Conservation (phyloP, 2,329 filamentous ascomycete species). For the Zymoseptoria pseudotritici region DNA sequence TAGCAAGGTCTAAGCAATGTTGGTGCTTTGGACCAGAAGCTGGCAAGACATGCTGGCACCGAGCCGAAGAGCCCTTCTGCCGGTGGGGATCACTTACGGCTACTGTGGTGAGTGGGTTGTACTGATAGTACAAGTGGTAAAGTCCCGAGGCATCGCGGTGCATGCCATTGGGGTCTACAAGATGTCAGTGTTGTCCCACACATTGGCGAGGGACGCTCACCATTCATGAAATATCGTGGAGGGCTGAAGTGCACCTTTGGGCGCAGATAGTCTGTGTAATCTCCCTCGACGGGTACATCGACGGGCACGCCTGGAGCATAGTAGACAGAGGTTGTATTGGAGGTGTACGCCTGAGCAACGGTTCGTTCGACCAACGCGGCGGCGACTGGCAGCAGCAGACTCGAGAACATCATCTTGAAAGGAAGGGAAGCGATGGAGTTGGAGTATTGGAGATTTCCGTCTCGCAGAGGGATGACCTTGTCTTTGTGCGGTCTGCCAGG, state of each 20-base stretch:
- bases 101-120: slow-evolving; percentile 29
- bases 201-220: slow-evolving; percentile 1
- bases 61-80: too few relatives aligned
- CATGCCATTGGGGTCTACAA: slow-evolving; percentile 54
- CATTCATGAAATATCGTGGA: slow-evolving; percentile 48
- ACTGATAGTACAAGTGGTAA: slow-evolving; percentile 62
- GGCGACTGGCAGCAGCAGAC: slow-evolving; percentile 34
- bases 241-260: slow-evolving; percentile 53
- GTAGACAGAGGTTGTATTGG: slow-evolving; percentile 17
- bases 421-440: not conserved
- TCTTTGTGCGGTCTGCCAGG: too few relatives aligned
- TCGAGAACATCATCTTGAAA: slow-evolving; percentile 3
- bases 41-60: too few relatives aligned
- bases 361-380: slow-evolving; percentile 9
- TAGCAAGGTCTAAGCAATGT: too few relatives aligned
- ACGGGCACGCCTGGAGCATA: slow-evolving; percentile 24
- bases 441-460: too few relatives aligned
- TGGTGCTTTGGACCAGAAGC: too few relatives aligned
- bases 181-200: slow-evolving; percentile 32
- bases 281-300: slow-evolving; percentile 33
- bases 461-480: too few relatives aligned
- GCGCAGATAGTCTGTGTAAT: slow-evolving; percentile 35
- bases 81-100: too few relatives aligned
- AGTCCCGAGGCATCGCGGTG: slow-evolving; percentile 50
- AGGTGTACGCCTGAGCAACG: slow-evolving; percentile 6